These are phyloP conservation scores for Cladophialophora chaetospira DNA, from an alignment of 2,329 filamentous ascomycete species.

Conservation along the genomic window DNA sequence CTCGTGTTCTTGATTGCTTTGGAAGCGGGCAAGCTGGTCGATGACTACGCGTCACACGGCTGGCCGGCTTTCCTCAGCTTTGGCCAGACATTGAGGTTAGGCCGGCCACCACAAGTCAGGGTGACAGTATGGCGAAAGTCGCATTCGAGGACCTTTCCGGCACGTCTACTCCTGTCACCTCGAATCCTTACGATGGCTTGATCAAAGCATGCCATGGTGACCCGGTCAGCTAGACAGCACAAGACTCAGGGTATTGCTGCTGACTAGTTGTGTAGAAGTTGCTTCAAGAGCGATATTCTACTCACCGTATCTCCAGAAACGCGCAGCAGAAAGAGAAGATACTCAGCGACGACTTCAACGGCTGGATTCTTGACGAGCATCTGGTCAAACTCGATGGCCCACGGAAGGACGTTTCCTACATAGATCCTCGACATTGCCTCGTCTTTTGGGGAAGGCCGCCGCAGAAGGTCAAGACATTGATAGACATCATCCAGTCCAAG, in stretches of 20 bases:
- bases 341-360: conserved; percentile 63
- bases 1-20: not conserved
- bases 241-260: conserved; percentile 10
- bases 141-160: conserved; percentile 42
- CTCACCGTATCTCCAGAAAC: conserved; percentile 75
- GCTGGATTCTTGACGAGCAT: conserved; percentile 74
- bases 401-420: conserved; percentile 66
- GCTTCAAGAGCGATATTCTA: conserved; percentile 72
- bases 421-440: conserved; percentile 77
- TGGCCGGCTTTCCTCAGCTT: not conserved
- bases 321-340: conserved; percentile 74
- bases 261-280: conserved; percentile 51
- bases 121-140: conserved; percentile 34
- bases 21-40: not conserved
- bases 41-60: not conserved
- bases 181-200: conserved; percentile 76
- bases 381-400: conserved; percentile 69
- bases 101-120: not conserved
- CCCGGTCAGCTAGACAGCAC: conserved; percentile 52
- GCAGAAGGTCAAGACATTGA: conserved; percentile 66
- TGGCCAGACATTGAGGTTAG: conserved; percentile 3
- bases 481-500: conserved; percentile 67
- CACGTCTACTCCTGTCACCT: conserved; percentile 40
- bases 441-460: conserved; percentile 89
- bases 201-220: conserved; percentile 68